Base-by-base conservation (phyloP, 805 yeast species). In the Ogataea nonfermentans region DNA sequence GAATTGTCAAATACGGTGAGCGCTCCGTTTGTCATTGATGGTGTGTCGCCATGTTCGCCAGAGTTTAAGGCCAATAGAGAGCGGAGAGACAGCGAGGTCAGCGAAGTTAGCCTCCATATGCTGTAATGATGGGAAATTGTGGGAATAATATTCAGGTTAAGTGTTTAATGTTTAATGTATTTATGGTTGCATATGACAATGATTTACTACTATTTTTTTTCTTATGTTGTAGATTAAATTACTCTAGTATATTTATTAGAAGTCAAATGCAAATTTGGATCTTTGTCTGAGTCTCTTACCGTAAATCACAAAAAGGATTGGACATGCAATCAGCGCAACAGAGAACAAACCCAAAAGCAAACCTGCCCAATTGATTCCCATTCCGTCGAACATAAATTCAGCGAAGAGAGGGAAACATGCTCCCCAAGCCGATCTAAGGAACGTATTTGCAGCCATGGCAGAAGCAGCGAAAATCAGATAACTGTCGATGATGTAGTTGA, bases 311-410 rank as follows among this genome's bases (percentile, higher is more conserved):
- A 85, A 83, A 34, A 80, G 55, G 41, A 84, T 55, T 9, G 95
- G 95, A 38, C 84, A 85, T 0, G 88, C 84, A 19, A 75, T 61
- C 64, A 86, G 55, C 2, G 64, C 68, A 2, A 68, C 63, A 0
- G 81, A 79, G 37, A 85, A 67, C 38, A 79, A 67, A 11, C 89
- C 89, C 28, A 86, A 56, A 17, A 85, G 57, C 20, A 85, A 66
- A 42, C 90, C 89, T 1, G 93, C 91, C 90, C 91, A 85, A 51
- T 84, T 79, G 23, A 71, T 71, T 25, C 86, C 84, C 76, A 85
- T 71, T 42, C 69, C 70, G 19, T 67, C 59, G 62, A 84, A 84
- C 90, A 86, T 81, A 48, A 73, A 79, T 3, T 71, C 64, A 1
- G 88, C 84, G 56, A 85, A 85, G 39, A 85, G 65, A 29, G 89